A percentile compares a stretch with the other conserved stretches of the same genome.
Evolutionary conservation across 352 stramenopile species (phyloP).

Genomic region (Globisporangium parvum): DNA sequence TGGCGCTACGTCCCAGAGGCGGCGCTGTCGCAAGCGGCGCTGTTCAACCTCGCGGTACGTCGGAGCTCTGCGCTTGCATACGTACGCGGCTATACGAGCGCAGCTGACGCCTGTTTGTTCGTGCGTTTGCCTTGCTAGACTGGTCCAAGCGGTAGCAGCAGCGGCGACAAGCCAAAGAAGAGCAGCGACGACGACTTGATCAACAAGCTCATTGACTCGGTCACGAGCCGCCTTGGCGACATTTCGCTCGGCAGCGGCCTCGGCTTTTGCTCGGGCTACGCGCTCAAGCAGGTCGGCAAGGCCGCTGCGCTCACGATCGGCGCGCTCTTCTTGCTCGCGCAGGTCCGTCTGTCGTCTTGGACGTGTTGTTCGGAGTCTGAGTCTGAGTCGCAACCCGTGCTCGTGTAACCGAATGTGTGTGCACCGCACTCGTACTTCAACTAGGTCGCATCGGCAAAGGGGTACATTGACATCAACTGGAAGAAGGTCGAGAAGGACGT

Average conservation of each 20-base stretch:
- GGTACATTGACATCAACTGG: constrained; percentile 90
- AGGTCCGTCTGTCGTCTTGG: constrained; percentile 15
- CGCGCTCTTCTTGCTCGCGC: constrained; percentile 68
- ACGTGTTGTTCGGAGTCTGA: background rate
- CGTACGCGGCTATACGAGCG: background rate
- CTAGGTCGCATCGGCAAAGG: constrained; percentile 63
- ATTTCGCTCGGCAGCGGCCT: constrained; percentile 62
- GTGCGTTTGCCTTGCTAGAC: constrained; percentile 14
- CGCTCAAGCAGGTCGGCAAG: constrained; percentile 81
- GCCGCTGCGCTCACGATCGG: constrained; percentile 68
- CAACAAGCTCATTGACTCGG: constrained; percentile 57
- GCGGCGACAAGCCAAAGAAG: constrained; percentile 26
- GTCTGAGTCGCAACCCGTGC: background rate
- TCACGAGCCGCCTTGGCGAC: constrained; percentile 55
- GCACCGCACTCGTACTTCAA: background rate
- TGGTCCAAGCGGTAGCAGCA: constrained; percentile 17
- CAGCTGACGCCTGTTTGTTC: background rate
- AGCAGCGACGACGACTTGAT: constrained; percentile 31
- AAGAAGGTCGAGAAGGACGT: constrained; percentile 86
- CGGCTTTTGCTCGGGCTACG: constrained; percentile 83
- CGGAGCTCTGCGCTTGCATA: background rate
- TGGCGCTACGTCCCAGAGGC: constrained; percentile 10
- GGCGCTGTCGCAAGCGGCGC: constrained; percentile 43
- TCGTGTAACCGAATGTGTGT: background rate
- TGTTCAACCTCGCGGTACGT: constrained; percentile 29